These are phyloP conservation scores for Aspergillus chevalieri DNA, from an alignment of 2,329 filamentous ascomycete genomes.

Conservation along the genomic window DNA sequence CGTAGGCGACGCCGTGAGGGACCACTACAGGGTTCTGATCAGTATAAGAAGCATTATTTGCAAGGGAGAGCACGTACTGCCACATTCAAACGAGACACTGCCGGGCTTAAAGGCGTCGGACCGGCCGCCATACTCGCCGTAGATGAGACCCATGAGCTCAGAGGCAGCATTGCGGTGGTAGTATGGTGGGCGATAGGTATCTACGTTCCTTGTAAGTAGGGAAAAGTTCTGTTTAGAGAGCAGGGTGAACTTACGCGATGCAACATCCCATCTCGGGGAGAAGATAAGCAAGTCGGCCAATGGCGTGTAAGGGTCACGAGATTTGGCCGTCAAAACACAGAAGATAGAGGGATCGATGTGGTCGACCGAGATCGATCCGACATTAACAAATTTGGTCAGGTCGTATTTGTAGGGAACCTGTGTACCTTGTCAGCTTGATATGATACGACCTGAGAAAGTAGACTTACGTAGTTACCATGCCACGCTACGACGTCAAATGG, in stretches of 20 bases:
- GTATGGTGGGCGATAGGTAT: slow-evolving; percentile 38
- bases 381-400: slow-evolving; percentile 35
- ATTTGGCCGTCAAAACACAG: slow-evolving; percentile 36
- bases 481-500: slow-evolving; percentile 68
- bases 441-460: background rate
- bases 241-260: slow-evolving; percentile 22
- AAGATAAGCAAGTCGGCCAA: slow-evolving; percentile 37
- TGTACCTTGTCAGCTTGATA: slow-evolving; percentile 1
- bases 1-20: slow-evolving; percentile 31
- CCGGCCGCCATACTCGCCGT: slow-evolving; percentile 29
- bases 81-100: slow-evolving; percentile 31
- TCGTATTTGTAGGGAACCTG: slow-evolving; percentile 38
- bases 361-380: slow-evolving; percentile 35
- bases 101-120: slow-evolving; percentile 30
- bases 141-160: slow-evolving; percentile 35
- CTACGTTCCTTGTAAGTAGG: slow-evolving; percentile 3
- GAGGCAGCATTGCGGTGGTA: slow-evolving; percentile 38
- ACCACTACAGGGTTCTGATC: slow-evolving; percentile 21
- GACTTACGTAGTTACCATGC: slow-evolving; percentile 57
- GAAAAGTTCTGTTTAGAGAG: background rate
- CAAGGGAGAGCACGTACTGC: slow-evolving; percentile 17
- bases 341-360: slow-evolving; percentile 39
- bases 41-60: background rate
- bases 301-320: slow-evolving; percentile 27
- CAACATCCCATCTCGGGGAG: slow-evolving; percentile 35